Conservation (phyloP, 169 alveolate genomes). For the Babesia bovis region DNA sequence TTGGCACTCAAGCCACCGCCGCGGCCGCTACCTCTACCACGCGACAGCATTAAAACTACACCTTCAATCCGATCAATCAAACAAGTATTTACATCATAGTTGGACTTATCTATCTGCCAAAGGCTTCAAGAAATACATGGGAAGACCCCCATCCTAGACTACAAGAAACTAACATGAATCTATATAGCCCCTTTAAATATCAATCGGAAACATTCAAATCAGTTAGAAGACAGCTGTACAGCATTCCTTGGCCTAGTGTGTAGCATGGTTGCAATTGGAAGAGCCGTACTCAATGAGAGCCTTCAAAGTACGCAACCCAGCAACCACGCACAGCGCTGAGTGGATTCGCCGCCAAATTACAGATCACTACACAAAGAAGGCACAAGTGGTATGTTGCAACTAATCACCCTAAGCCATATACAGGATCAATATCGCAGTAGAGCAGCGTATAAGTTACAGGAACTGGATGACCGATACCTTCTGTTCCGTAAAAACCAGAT, state of each 20-base stretch:
- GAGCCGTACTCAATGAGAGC: conserved; percentile 31
- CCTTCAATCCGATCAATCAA: neutral
- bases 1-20: conserved; percentile 31
- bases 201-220: too few species aligned
- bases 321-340: conserved; percentile 71
- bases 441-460: conserved; percentile 76
- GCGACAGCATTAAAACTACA: conserved; percentile 17
- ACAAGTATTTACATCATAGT: too few species aligned
- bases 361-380: conserved; percentile 71
- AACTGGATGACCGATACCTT: conserved; percentile 73
- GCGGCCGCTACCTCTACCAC: conserved; percentile 39
- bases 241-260: neutral
- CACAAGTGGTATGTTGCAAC: conserved; percentile 49
- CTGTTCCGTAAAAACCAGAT: conserved; percentile 72
- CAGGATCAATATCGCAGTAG: conserved; percentile 81
- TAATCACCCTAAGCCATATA: neutral
- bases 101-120: too few species aligned
- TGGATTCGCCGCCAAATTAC: conserved; percentile 80
- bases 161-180: too few species aligned
- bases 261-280: neutral
- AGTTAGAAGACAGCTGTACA: neutral
- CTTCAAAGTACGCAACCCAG: conserved; percentile 41
- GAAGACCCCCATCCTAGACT: too few species aligned
- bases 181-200: too few species aligned
- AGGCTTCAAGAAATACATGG: too few species aligned